Base-by-base conservation (phyloP, 2,329 filamentous ascomycete species). In the Chrysoporthe austroafricana region DNA sequence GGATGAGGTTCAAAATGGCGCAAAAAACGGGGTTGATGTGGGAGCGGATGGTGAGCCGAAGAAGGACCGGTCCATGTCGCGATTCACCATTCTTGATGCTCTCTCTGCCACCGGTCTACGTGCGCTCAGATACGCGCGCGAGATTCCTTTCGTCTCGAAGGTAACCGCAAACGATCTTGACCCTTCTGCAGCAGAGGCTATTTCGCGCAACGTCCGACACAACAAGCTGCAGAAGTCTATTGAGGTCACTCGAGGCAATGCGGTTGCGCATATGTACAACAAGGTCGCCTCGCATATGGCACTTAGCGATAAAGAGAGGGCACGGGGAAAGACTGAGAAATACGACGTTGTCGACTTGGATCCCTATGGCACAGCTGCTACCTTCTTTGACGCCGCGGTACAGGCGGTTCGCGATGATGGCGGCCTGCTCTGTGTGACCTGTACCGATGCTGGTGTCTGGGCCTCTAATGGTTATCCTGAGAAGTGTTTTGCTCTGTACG, bases 291-390 rank as follows among this genome's bases (percentile, higher is more conserved):
- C 84, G 48, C 84, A 85, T 64, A 76, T 85, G 46, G 78, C 84
- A 73, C 73, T 80, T n/a, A 74, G 74, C 32, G 76, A 76, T 76
- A 63, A 75, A 72, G 74, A 73, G 57, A 76, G 80, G 64, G 72
- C 78, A 57, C 78, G 82, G 69, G 75, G 80, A 67, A 76, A 78
- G 52, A 48, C 39, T 43, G 80, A 81, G 70, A 85, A 88, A 75
- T 99, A 97, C 77, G 93, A 98, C 77, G 94, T 97, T 32, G 96
- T 99, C 71, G 96, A 99, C 77, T 86, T 99, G 42, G 96, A 99
- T 77, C 96, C 96, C 0, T 99, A 99, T 74, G 96, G 96, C 54
- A 96, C 93, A 0, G 96, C 95, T 0, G 93, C 92, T 11, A 92
- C 93, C 1, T 99, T 99, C 78, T 86, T 99, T 64, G 96, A 99